Evolutionary conservation across 2,329 filamentous ascomycete species (phyloP).

Genomic region (Bipolaris gigantea): DNA sequence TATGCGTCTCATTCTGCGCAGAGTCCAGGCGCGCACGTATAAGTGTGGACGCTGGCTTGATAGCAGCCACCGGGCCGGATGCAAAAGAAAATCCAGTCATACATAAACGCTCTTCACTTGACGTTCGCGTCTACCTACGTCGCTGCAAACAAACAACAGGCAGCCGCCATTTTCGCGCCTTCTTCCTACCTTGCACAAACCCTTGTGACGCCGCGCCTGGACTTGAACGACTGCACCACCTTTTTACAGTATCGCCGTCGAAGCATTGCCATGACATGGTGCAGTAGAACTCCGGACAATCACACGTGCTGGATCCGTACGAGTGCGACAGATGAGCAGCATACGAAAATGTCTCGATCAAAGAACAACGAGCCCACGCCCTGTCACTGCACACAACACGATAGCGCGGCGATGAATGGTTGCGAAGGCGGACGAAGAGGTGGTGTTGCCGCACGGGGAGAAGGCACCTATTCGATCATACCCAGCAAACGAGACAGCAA

Average conservation of each 20-base stretch:
- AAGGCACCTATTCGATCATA: slow-evolving; percentile 15
- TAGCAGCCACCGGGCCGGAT: background rate
- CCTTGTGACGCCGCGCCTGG: background rate
- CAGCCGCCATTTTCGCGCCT: background rate
- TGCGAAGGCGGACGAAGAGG: slow-evolving; percentile 26
- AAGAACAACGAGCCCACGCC: background rate
- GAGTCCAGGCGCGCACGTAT: slow-evolving; percentile 1
- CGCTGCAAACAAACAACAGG: background rate
- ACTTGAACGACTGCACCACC: background rate
- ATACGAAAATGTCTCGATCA: background rate
- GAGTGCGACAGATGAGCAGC: background rate
- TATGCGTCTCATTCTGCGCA: background rate
- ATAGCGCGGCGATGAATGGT: slow-evolving; percentile 3
- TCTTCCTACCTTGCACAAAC: background rate
- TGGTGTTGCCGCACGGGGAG: slow-evolving; percentile 31
- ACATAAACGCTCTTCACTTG: background rate
- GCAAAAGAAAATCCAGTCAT: background rate
- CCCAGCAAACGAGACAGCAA: slow-evolving; percentile 10
- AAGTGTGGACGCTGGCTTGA: background rate
- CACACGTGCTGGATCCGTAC: background rate
- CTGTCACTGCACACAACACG: background rate
- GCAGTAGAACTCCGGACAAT: background rate
- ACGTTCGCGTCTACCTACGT: background rate
- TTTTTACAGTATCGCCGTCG: background rate
- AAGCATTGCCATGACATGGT: background rate